Base-by-base conservation (phyloP, 495 filamentous ascomycete genomes). In the Sabuloglossum arenarium region DNA sequence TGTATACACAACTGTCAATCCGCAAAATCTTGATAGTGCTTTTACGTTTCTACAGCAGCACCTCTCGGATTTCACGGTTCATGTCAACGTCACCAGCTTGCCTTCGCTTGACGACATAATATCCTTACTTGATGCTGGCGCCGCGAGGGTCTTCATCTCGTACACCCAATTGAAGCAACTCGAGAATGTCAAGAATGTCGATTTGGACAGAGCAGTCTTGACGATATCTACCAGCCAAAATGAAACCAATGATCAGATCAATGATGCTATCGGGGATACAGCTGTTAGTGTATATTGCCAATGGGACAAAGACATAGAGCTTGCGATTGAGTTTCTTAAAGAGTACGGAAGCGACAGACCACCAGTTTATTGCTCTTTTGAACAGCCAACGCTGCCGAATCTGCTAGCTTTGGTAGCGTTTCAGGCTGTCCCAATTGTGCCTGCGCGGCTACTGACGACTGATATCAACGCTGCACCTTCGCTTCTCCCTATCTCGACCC, bases 81-180 rank as follows among this genome's bases (percentile, higher is more conserved):
- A 79, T 64, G 79, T 93, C 59, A 84, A 96, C 60, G 88, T 79
- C 56, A 83, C 85, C 23, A 68, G 71, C 27, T 76, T 97, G 54
- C 61, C 75, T 57, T 79, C 77, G 27, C 66, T 70, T 47, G 79
- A 84, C 39, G 85, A 94, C 59, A 69, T 95, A 21, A 69, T 88
- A 53, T 75, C 84, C 54, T 74, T 97, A 29, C 76, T 98, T 54
- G 83, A 98, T 64, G 77, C 80, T 59, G 91, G 93, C 54, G 87
- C 87, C n/a, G 75, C 79, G 42, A 91, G 82, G 67, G 81, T 94
- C 47, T 89, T 97, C 66, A 81, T 94, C 51, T 73, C 76, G 54
- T 73, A 80, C 50, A 74, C 82, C 47, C 81, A 86, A 69, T 70
- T 82, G 60, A 67, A 72, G 46, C 58, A 67, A 1, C 67, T 84